Evolutionary conservation across 345 rosid species (phyloP), one percentile per base, ranked within the genome.

Genomic region (Toxicodendron radicans): DNA sequence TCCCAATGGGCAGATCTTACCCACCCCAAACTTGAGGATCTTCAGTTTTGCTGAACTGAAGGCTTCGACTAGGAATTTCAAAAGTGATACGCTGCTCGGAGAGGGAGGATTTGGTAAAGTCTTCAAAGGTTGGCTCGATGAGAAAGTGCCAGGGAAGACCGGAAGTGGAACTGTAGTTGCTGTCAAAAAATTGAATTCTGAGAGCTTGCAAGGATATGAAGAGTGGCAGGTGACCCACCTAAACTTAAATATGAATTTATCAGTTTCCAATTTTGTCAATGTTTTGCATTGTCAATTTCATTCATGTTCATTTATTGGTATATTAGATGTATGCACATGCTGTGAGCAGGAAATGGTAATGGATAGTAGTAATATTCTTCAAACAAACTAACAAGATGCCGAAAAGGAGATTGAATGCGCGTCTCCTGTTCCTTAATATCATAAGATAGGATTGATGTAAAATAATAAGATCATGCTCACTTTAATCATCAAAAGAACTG

Each of bases 61-160:
- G 87, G 81, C 80, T 60, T 82, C 97, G 63, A 89, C 99, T 9
- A 91, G 75, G 87, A 86, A 81, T 78, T 92, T 95, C 83, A 85
- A 70, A 79, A 62, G 90, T 58, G 97, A 90, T 73, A 88, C 85
- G 5, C 83, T 95, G 69, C 95, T 92, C 48, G 97, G 99, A 3
- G 98, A 94, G 66, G 98, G 99, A 24, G 97, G 97, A 5, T 94
- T 94, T 38, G 98, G 98, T n/a, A 86, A 84, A 81, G 98, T 94
- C 68, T 94, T 79, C 73, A 94, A 92, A 79, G 98, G 97, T 52
- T 92, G 97, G 97, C 87, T 94, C 66, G 98, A 95, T 27, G 92
- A 91, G 35, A 92, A 86, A 74, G 65, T 32, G 0, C 52, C 88
- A 0, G 91, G 89, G 18, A 94, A 80, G 80, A 79, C 27, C 24